Percentiles rank a stretch among this genome's conserved stretches.
phyloP scores from a whole-genome alignment of 192 early-diverging fungal species.

The Linnemannia hyalina region DNA sequence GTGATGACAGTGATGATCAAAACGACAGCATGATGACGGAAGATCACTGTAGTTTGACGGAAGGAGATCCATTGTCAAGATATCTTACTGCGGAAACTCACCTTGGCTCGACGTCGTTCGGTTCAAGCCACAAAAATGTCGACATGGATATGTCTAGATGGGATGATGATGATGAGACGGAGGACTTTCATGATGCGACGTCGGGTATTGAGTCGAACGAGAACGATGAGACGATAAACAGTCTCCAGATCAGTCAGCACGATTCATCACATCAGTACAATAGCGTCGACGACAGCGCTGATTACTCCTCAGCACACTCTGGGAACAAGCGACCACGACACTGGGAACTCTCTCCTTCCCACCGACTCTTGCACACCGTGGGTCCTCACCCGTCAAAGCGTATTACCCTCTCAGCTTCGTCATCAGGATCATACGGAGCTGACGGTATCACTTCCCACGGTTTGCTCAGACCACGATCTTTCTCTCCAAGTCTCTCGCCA shows the following conservation, averaged over 20 bases:
- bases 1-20: conserved; percentile 9
- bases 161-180: conserved; percentile 6
- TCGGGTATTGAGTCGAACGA: not conserved
- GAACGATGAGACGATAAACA: not conserved
- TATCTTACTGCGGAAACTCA: conserved; percentile 15
- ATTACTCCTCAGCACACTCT: not conserved
- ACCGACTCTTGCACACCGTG: conserved; percentile 5
- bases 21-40: conserved; percentile 9
- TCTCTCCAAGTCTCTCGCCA: conserved; percentile 6
- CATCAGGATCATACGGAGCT: not conserved
- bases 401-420: not conserved
- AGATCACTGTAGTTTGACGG: not conserved
- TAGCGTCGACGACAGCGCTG: not conserved
- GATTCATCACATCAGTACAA: not conserved
- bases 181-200: conserved; percentile 35
- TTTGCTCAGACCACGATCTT: conserved; percentile 22
- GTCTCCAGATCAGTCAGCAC: not conserved
- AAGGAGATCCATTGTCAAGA: conserved; percentile 26
- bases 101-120: not conserved
- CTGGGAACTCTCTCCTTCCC: conserved; percentile 10
- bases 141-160: not conserved
- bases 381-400: conserved; percentile 16
- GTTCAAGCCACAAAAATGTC: not conserved
- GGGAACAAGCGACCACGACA: conserved; percentile 9
- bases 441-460: not conserved